Percentiles rank a stretch among this genome's conserved stretches.
These are phyloP conservation scores for Cystofilobasidium capitatum DNA, from an alignment of 768 basidiomycete species.

Conservation along the genomic window DNA sequence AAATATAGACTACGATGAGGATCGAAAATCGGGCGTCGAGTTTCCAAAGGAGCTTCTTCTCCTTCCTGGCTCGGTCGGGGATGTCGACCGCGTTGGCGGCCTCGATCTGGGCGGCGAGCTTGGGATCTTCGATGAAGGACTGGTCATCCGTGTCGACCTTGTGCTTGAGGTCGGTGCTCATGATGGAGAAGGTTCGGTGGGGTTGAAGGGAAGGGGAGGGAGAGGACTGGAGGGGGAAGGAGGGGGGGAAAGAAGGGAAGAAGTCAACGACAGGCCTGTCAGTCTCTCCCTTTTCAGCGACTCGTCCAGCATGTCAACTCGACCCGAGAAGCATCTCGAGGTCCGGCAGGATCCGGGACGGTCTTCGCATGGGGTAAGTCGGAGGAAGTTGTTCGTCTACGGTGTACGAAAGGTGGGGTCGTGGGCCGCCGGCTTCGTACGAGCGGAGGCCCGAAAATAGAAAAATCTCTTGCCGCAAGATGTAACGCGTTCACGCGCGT, in stretches of 20 bases:
- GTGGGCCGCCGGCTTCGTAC: too few relatives aligned
- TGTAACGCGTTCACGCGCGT: too few relatives aligned
- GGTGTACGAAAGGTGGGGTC: too few relatives aligned
- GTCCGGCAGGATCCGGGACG: too few relatives aligned
- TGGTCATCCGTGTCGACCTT: not conserved
- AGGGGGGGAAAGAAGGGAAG: not conserved
- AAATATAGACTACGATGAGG: slow-evolving; percentile 44
- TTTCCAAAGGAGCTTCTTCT: slow-evolving; percentile 1
- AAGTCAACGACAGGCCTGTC: not conserved
- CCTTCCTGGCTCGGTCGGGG: not conserved
- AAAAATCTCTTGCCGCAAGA: too few relatives aligned
- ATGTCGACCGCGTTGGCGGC: not conserved
- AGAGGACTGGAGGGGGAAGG: not conserved
- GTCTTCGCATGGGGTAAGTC: too few relatives aligned
- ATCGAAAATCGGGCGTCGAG: slow-evolving; percentile 7
- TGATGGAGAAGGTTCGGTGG: not conserved
- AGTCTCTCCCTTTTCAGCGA: not conserved
- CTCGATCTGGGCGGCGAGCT: not conserved
- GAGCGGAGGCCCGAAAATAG: too few relatives aligned
- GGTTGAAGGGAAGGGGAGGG: not conserved
- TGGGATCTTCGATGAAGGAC: slow-evolving; percentile 3
- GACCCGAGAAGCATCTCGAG: too few relatives aligned
- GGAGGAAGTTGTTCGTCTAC: too few relatives aligned
- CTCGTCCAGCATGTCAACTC: too few relatives aligned
- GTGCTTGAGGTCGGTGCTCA: not conserved